These are phyloP conservation scores for Puya raimondii DNA, from an alignment of 176 grass and related monocot species.

Conservation along the genomic window DNA sequence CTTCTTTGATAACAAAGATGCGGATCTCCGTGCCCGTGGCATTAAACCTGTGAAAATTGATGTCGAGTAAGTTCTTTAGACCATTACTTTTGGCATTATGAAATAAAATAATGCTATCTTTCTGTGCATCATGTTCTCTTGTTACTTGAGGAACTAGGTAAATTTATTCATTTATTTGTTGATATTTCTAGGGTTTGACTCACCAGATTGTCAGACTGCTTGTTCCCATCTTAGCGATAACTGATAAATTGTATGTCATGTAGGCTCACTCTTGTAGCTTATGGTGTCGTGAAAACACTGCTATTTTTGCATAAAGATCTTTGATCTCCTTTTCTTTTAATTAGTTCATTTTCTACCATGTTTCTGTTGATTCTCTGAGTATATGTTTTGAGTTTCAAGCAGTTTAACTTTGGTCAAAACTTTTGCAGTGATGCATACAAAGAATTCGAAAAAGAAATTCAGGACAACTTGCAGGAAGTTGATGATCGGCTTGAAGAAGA, in stretches of 20 bases:
- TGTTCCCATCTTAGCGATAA: not conserved
- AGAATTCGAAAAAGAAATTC: conserved; percentile 99
- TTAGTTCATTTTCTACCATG: not conserved
- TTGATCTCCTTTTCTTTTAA: too few species aligned
- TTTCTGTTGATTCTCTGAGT: not conserved
- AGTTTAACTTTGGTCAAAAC: not conserved
- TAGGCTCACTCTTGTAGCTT: too few species aligned
- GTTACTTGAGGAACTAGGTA: not conserved
- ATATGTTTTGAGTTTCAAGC: not conserved
- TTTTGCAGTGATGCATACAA: conserved; percentile 75
- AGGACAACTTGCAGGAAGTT: conserved; percentile 67
- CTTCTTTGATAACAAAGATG: conserved; percentile 98
- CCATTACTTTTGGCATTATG: not conserved
- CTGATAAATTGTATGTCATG: too few species aligned
- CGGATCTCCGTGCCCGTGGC: conserved; percentile 83
- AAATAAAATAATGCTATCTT: not conserved
- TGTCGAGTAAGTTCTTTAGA: conserved; percentile 37
- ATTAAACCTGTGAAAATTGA: conserved; percentile 69
- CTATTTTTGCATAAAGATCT: too few species aligned
- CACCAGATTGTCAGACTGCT: not conserved
- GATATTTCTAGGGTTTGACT: not conserved
- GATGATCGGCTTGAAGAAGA: conserved; percentile 62
- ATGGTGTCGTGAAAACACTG: too few species aligned
- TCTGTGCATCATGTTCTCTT: not conserved
- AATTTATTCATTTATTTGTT: not conserved